Evolutionary conservation across 176 grass and related monocot species (phyloP), one percentile per base, ranked within the genome.

Genomic region (Poa pratensis): DNA sequence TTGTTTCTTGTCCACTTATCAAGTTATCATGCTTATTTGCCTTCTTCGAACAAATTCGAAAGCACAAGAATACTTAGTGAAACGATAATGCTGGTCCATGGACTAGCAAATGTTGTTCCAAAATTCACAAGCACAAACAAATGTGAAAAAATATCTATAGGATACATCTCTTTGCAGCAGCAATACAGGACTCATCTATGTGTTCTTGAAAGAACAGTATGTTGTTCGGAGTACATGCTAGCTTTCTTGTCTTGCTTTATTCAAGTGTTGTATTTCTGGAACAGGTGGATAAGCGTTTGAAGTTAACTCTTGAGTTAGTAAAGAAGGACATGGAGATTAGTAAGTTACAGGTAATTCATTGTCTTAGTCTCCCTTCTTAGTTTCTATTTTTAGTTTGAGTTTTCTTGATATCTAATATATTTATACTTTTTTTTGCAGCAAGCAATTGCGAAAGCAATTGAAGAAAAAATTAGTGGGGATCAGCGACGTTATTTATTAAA

Each of bases 271-370:
- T 76, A 78, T 86, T 78, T 91, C 60, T 79, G 83, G 71, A 87
- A 76, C 88, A 99, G 96, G 96, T 99, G 49, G 90, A 94, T 70
- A 99, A 96, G 45, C 93, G 96, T 66, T 90, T 99, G 71, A 99
- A 92, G 87, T 77, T 95, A 77, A 96, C 96, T 54, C 93, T 99
- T 34, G 96, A 99, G 66, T 86, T 99, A 82, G 69, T 99, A 66
- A 99, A 99, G 86, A 99, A 96, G 89, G 96, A 99, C 78, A 91
- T 99, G 91, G 96, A 99, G 84, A 99, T 99, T 83, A 99, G 90
- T 86, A 99, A 89, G 86, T 73, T 99, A 85, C 96, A 99, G 96
- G 96, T 95, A 89, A 85, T 69, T 50, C 39, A 48, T 76, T 75
- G 32, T 75, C 51, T 69, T 76, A 80, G 24, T 18, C 3, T 59